Base-by-base conservation (phyloP, 345 rosid species). In the Microthlaspi erraticum region DNA sequence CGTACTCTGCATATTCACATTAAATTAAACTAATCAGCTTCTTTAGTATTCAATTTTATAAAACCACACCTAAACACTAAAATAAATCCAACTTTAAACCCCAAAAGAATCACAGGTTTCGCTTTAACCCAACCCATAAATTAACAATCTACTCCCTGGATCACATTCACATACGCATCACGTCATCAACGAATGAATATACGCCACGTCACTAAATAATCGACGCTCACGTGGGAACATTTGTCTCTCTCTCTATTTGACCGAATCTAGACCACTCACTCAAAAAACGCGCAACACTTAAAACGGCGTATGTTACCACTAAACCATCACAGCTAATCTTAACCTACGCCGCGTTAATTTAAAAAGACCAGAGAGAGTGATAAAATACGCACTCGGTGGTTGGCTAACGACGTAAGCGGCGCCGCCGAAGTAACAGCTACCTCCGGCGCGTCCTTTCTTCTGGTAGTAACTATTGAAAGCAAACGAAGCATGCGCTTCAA, bases 401-500 rank as follows among this genome's bases (percentile, higher is more conserved):
- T 93, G 91, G 16, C 85, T 77, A 34, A 89, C 97, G 18, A 93
- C 88, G 69, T 80, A 82, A 4, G 94, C 97, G 20, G 98, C 83
- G 62, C 97, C 97, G 63, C 96, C 97, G 53, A 93, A 93, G 80
- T 80, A 69, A 76, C 98, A 93, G 48, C 88, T 77, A 1, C 98
- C 96, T 36, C 82, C 83, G 13, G 48, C 86, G 2, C 98, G 92
- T 0, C 77, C 82, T 6, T 86, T 79, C 86, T 78, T 87, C 78
- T 93, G 98, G 17, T 88, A 93, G 53, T 86, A 93, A 57, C 98
- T 93, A 77, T 93, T 93, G 75, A 93, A 89, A 13, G 98, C 98
- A 55, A 86, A 93, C 19, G 98, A 91, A 11, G 98, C 98, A 64
- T 93, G 98, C 19, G 98, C 97, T 70, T 83, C 90, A 0, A 93